Conservation (phyloP, 306 rosid genomes). For the Acacia melanoxylon region DNA sequence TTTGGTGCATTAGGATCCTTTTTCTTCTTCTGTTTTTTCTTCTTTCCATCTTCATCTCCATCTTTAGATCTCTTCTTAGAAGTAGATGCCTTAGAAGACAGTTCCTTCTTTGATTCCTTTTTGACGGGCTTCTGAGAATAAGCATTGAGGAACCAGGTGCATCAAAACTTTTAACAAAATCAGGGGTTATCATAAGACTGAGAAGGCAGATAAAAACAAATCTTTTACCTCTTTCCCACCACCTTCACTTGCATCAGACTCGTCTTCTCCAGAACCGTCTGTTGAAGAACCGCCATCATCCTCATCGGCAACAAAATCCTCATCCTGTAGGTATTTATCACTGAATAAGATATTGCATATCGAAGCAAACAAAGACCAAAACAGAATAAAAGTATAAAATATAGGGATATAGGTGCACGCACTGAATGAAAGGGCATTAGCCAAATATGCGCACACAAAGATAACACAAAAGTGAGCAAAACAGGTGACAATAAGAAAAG, state of each 20-base stretch:
- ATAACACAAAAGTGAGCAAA: not conserved
- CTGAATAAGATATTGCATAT: conserved; percentile 4
- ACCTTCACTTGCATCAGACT: conserved; percentile 78
- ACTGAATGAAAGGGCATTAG: not conserved
- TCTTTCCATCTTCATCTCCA: conserved; percentile 81
- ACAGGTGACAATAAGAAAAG: conserved; percentile 2
- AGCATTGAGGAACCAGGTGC: conserved; percentile 27
- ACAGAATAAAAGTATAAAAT: not conserved
- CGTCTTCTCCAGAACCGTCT: conserved; percentile 95
- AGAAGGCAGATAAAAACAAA: conserved; percentile 15
- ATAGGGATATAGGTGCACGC: not conserved
- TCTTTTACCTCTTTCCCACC: conserved; percentile 77
- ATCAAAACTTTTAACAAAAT: conserved; percentile 11
- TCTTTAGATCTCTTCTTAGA: conserved; percentile 80
- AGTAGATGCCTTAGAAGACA: conserved; percentile 76
- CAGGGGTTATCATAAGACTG: not conserved
- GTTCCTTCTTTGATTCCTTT: conserved; percentile 79
- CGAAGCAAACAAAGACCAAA: conserved; percentile 21
- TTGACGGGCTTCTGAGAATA: conserved; percentile 78
- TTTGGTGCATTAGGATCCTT: conserved; percentile 99
- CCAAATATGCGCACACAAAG: not conserved
- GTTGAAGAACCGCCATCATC: conserved; percentile 97
- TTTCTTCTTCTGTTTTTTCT: conserved; percentile 91
- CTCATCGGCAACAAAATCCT: conserved; percentile 78
- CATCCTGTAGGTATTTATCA: conserved; percentile 61